Base-by-base conservation (phyloP, 306 rosid species). In the Fagus crenata region DNA sequence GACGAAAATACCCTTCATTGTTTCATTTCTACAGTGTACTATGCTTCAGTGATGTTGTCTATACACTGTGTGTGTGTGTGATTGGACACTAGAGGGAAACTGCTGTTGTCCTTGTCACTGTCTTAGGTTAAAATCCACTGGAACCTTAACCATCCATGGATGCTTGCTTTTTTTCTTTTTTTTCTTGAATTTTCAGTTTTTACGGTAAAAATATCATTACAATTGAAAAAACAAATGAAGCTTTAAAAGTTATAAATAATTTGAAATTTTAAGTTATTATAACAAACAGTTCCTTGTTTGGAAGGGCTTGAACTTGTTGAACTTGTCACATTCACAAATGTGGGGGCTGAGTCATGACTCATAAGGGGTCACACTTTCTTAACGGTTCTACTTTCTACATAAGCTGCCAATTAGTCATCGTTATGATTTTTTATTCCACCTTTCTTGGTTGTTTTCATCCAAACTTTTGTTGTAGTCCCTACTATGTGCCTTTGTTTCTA, bases 1-100 rank as follows among this genome's bases (percentile, higher is more conserved):
- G 72, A 79, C 85, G 41, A 78, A 65, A 76, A 73, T 81, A 49
- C 76, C 78, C 83, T 80, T 32, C 40, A 5, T 14, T 5, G 0
- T 9, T 82, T 22, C 28, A 22, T 22, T 22, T 22, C 28, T 42
- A 42, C 4, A 2, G 51, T 46, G 4, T 46, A 46, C 51, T 0
- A 46, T 46, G 51, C 14, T 46, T 46, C 51, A 46, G 14, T 9
- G 51, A 46, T 46, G 51, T 0, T 46, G 51, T 9, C 51, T 9
- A 46, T 46, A 43, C 49, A 43, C 13, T 7, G 3, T 43, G 49
- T 12, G 1, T 4, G 28, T 22, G 28, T 22, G 28, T 22, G 28
- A 22, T 22, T 22, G 28, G 28, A 22, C 28, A 46, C 4, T 9
- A 0, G 51, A 8, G 7, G 14, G 4, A 2, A 46, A 55, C 33